Conservation (phyloP, 192 early-diverging fungal species). For the Cetraspora pellucida region DNA sequence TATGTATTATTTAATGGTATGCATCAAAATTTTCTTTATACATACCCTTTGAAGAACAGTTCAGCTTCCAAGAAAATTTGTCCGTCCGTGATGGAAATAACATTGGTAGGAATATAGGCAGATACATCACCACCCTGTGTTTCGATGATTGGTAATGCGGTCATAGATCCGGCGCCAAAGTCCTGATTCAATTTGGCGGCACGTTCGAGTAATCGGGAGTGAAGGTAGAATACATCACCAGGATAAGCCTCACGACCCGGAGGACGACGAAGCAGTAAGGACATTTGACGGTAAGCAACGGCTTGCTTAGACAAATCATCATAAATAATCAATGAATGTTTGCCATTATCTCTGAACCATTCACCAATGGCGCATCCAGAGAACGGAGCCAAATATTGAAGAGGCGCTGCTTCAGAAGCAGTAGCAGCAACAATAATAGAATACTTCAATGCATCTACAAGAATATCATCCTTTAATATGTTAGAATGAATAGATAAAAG, state of each 20-base stretch:
- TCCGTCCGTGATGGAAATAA: constrained; percentile 99
- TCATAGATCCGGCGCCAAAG: constrained; percentile 95
- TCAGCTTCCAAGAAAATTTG: constrained; percentile 99
- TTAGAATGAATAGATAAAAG: background rate
- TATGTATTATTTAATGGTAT: background rate
- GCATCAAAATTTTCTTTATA: background rate
- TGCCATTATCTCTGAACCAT: constrained; percentile 99
- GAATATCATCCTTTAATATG: background rate
- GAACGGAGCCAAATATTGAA: constrained; percentile 99
- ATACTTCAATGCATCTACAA: constrained; percentile 93
- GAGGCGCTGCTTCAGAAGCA: constrained; percentile 97
- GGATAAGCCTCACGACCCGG: constrained; percentile 99
- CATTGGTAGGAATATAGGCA: constrained; percentile 99
- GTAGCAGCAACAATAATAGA: constrained; percentile 98
- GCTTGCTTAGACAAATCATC: constrained; percentile 99
- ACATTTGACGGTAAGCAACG: constrained; percentile 99
- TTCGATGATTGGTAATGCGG: constrained; percentile 98
- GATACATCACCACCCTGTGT: constrained; percentile 99
- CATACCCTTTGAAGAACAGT: constrained; percentile 95
- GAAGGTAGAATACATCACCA: constrained; percentile 99
- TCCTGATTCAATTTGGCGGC: constrained; percentile 99
- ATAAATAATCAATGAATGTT: constrained; percentile 98
- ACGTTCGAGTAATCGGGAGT: constrained; percentile 99
- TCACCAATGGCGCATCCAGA: constrained; percentile 98
- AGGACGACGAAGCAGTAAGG: constrained; percentile 97